Conservation (phyloP, 2,329 filamentous ascomycete species). For the Cladosporium sp. region DNA sequence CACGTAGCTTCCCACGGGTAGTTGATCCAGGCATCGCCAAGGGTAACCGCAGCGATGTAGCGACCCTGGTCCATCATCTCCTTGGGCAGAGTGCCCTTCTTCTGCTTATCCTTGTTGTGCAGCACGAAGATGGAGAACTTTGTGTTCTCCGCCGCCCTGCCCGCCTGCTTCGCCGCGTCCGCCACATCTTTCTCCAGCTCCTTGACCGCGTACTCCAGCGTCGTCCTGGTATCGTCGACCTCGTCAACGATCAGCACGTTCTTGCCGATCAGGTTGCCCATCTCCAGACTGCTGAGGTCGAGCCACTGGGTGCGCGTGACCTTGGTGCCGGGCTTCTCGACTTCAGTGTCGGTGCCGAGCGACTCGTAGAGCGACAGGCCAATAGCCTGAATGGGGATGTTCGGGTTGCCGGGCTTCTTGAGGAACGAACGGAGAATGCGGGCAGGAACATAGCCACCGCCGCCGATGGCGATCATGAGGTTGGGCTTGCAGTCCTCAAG, state of each 20-base stretch:
- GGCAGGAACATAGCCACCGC: slow-evolving; percentile 93
- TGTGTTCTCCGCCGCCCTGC: slow-evolving; percentile 64
- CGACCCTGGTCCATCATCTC: slow-evolving; percentile 67
- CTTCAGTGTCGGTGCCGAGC: slow-evolving; percentile 49
- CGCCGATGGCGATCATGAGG: slow-evolving; percentile 97
- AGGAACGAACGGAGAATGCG: slow-evolving; percentile 97
- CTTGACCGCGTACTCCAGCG: slow-evolving; percentile 85
- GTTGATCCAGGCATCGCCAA: slow-evolving; percentile 95
- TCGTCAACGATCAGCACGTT: slow-evolving; percentile 89
- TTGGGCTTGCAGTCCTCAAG: slow-evolving; percentile 82
- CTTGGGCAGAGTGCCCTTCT: slow-evolving; percentile 79
- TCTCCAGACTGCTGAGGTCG: slow-evolving; percentile 77
- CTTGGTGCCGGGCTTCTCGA: slow-evolving; percentile 82
- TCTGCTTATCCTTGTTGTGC: slow-evolving; percentile 96
- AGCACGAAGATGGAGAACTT: slow-evolving; percentile 93
- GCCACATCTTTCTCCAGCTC: slow-evolving; percentile 95
- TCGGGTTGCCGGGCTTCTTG: slow-evolving; percentile 76
- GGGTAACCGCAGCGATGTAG: slow-evolving; percentile 81
- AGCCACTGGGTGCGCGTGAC: slow-evolving; percentile 98
- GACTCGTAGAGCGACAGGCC: slow-evolving; percentile 94
- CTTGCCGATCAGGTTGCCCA: slow-evolving; percentile 85
- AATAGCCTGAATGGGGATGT: slow-evolving; percentile 99
- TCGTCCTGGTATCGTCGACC: slow-evolving; percentile 92
- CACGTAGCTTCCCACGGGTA: slow-evolving; percentile 94
- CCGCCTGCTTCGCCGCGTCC: slow-evolving; percentile 65